Percentiles rank a stretch among this genome's conserved stretches.
Evolutionary conservation across 257 asterid species (phyloP).

Genomic region (Scutellaria barbata): DNA sequence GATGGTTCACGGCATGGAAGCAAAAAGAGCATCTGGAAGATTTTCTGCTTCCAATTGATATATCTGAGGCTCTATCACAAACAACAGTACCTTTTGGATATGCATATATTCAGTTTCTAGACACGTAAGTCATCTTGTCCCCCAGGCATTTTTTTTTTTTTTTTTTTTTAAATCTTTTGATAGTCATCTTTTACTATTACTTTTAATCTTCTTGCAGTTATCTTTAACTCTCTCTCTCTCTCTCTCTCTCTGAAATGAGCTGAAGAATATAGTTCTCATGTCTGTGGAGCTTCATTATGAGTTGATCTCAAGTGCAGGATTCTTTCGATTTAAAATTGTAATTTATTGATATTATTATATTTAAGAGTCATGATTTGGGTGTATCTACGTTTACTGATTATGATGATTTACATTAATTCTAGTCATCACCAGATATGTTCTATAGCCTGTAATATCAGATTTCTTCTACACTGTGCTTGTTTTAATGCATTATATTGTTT

Average conservation of each 20-base stretch:
- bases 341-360: background rate
- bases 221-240: background rate
- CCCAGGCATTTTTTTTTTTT: background rate
- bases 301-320: background rate
- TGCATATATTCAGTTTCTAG: slow-evolving; percentile 80
- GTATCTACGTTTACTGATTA: slow-evolving; percentile 18
- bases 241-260: too few relatives aligned
- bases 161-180: slow-evolving; percentile 1
- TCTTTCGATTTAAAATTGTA: background rate
- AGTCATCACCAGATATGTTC: background rate
- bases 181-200: background rate
- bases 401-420: background rate
- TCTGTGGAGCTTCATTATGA: slow-evolving; percentile 4
- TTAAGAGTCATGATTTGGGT: background rate
- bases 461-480: slow-evolving; percentile 15
- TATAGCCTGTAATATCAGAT: slow-evolving; percentile 8
- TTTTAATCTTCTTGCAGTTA: background rate
- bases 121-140: slow-evolving; percentile 61
- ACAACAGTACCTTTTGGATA: slow-evolving; percentile 84
- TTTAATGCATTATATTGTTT: slow-evolving; percentile 26
- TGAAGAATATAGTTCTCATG: slow-evolving; percentile 5
- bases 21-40: slow-evolving; percentile 73
- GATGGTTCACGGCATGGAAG: slow-evolving; percentile 99
- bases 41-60: slow-evolving; percentile 70
- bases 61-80: slow-evolving; percentile 74